Percentiles rank a stretch among this genome's conserved stretches.
phyloP scores from a whole-genome alignment of 1,139 yeast genomes.

The Nadsonia commutata region DNA sequence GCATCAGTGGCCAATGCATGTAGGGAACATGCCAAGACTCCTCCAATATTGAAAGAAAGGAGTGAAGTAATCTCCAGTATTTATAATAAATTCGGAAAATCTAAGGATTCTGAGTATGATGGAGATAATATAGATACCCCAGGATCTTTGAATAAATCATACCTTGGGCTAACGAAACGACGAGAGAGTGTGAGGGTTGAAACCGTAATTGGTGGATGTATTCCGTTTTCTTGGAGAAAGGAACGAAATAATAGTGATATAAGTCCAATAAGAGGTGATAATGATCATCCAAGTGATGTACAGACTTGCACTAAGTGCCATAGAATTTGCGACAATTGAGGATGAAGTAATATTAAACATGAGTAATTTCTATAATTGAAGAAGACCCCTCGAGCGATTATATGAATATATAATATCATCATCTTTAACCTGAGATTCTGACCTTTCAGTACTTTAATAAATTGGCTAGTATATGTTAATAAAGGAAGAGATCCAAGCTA shows the following conservation, averaged over 20 bases:
- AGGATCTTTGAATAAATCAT: not conserved
- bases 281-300: no score
- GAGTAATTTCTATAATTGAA: no score
- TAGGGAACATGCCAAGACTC: not conserved
- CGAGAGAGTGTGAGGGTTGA: not conserved
- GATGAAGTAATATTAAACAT: no score
- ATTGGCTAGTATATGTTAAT: no score
- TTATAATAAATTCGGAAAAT: not conserved
- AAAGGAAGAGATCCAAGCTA: no score
- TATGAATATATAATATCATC: no score
- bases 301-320: no score
- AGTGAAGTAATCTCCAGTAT: not conserved
- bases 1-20: not conserved
- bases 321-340: no score
- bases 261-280: no score
- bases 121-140: not conserved
- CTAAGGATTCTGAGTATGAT: not conserved
- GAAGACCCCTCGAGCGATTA: no score
- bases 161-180: not conserved
- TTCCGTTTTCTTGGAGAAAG: not conserved
- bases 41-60: not conserved
- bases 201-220: not conserved
- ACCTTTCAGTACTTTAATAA: no score
- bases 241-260: not conserved
- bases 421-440: no score